Evolutionary conservation across 108 stramenopile genomes (phyloP), one percentile per base, ranked within the genome.

Genomic region (Parietichytrium sp.): DNA sequence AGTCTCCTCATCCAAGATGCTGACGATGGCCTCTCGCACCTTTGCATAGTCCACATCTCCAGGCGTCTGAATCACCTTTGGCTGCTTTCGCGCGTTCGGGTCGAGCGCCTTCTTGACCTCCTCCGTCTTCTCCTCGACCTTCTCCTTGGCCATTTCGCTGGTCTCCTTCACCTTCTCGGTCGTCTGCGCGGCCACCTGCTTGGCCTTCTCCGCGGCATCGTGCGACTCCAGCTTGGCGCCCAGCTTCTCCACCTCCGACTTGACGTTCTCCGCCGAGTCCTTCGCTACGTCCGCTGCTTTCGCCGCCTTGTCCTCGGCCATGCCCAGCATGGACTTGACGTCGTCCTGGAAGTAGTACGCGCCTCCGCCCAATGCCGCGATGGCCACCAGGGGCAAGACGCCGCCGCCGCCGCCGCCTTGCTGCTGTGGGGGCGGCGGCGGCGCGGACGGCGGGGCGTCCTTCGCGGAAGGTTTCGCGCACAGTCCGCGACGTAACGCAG

Each of bases 1-100:
- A 13, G 85, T 85, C 79, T 91, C 83, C 30, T 49, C 49, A 54
- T 86, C 85, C 72, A 92, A 79, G 20, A 91, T 31, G 48, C 80
- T 25, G 38, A 33, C 38, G 20, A 72, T 80, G n/a, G 83, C 85
- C 82, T 90, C 90, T 49, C 88, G 89, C 15, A 52, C 80, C 7
- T 26, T 27, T 31, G 47, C 38, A 23, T 47, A 47, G 2, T 47
- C 45, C 26, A 78, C 78, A 23, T n/a, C n/a, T n/a, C n/a, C n/a
- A n/a, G n/a, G n/a, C n/a, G n/a, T n/a, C n/a, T n/a, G n/a, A n/a
- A n/a, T n/a, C n/a, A n/a, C n/a, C n/a, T n/a, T n/a, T n/a, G 78
- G 78, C 47, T 47, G 47, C 78, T 78, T 78, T 25, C 26, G 1
- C 16, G 48, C 47, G n/a, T 45, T 45, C 78, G 16, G 26, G 10